Base-by-base conservation (phyloP, 2,329 filamentous ascomycete species). In the Epichloe bromicola region DNA sequence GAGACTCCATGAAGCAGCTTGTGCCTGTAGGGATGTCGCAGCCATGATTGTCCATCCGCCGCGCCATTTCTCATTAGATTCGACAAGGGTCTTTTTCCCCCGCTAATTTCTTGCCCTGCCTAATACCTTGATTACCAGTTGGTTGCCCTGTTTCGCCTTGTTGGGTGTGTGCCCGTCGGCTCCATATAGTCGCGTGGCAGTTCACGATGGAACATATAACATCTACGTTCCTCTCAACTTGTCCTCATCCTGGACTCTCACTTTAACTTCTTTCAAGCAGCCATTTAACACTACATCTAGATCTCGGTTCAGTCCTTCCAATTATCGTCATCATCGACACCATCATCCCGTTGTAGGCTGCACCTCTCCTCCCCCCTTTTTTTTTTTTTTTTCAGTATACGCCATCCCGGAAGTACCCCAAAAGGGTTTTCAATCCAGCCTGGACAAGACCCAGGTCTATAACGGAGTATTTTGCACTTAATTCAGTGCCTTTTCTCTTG, bases 121-220 rank as follows among this genome's bases (percentile, higher is more conserved):
- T 15, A n/a, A n/a, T n/a, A 10, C 19, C 33, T 17, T 26, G 47
- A 8, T n/a, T 38, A 38, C 17, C 17, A 17, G 26, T 8, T 5
- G 23, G n/a, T 20, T 38, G 46, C 39, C 39, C 30, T 49, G 39
- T 43, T 33, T 49, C 40, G 48, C 47, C 40, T 43, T 34, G 39
- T 12, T 36, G 36, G 46, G 20, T 48, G 30, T 43, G 23, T 20
- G 36, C 51, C 40, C 40, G 40, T 26, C 23, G 38, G 41, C 39
- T 36, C 33, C 30, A 19, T 49, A 33, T 38, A 30, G 41, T 19
- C 41, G 39, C 40, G 40, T 44, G 49, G 44, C 42, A 37, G 36
- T 49, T 52, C 42, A 49, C 49, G 39, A 52, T 45, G 30, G 42
- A 26, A 38, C 52, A 54, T 51, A 51, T 52, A 54, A 47, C 41